Evolutionary conservation across 768 basidiomycete species (phyloP).

Genomic region (Nevesoporus exiguus): DNA sequence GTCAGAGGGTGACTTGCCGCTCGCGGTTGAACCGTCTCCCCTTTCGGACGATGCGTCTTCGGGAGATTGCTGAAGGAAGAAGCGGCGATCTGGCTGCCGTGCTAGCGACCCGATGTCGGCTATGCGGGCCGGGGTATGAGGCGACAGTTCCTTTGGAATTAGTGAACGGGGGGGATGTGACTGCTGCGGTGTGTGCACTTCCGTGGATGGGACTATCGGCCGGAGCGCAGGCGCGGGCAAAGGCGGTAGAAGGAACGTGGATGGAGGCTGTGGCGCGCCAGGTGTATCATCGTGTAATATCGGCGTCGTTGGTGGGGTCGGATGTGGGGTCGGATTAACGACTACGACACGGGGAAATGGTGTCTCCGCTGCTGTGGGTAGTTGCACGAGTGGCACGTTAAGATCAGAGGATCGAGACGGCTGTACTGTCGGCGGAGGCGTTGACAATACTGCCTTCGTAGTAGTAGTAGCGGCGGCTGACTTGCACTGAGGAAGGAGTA

Average conservation of each 20-base stretch:
- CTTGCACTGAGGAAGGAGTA: slow-evolving; percentile 25
- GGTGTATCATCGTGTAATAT: slow-evolving; percentile 30
- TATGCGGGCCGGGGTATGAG: slow-evolving; percentile 8
- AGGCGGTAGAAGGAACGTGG: slow-evolving; percentile 29
- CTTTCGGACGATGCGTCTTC: slow-evolving; percentile 37
- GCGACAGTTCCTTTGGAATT: slow-evolving; percentile 1
- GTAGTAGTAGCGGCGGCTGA: slow-evolving; percentile 2
- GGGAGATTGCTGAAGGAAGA: slow-evolving; percentile 46
- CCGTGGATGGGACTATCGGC: background rate
- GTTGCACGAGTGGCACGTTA: slow-evolving; percentile 26
- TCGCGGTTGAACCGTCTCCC: slow-evolving; percentile 28
- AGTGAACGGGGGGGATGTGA: slow-evolving; percentile 17
- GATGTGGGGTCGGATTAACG: slow-evolving; percentile 74
- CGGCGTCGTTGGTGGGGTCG: slow-evolving; percentile 75
- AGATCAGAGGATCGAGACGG: slow-evolving; percentile 14
- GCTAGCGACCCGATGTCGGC: slow-evolving; percentile 27
- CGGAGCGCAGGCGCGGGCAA: slow-evolving; percentile 26
- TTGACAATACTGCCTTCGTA: background rate
- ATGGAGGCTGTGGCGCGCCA: slow-evolving; percentile 24
- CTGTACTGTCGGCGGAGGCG: slow-evolving; percentile 1
- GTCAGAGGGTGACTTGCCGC: slow-evolving; percentile 34
- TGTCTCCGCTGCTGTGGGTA: slow-evolving; percentile 24
- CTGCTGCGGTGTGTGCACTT: slow-evolving; percentile 1
- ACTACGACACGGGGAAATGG: slow-evolving; percentile 59
- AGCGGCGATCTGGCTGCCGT: slow-evolving; percentile 39